Evolutionary conservation across 2,329 filamentous ascomycete genomes (phyloP), one percentile per base, ranked within the genome.

Genomic region (Curvularia sp.): DNA sequence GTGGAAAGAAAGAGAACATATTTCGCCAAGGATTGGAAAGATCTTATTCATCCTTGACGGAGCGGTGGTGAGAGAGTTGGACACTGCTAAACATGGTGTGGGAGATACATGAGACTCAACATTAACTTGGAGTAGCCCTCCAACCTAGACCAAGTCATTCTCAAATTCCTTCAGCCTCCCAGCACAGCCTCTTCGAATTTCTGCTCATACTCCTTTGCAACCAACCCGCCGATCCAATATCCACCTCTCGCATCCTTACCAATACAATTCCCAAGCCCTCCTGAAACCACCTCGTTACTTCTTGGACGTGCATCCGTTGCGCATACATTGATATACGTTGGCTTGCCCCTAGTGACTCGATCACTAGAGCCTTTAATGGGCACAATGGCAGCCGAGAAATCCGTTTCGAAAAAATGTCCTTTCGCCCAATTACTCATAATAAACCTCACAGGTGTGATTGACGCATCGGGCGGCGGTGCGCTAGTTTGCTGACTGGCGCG

Each of bases 221-320:
- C 23, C n/a, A 60, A 7, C 10, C 28, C 43, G 8, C 49, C 57
- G 45, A 69, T 1, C 63, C 65, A 68, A 52, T 58, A 70, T 41
- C 68, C 64, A 21, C 68, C 66, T 39, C 61, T 41, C 28, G 23
- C 21, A 59, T 70, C 68, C 53, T 50, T 63, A 5, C 68, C 68
- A 2, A 64, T 18, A 49, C 49, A 59, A 32, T 15, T 47, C 10
- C 51, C 63, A 3, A 59, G 25, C 13, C 65, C 59, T 23, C 63
- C 53, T 15, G 61, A n/a, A 18, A 34, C 36, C 34, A 57, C 38
- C 6, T 59, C 56, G 12, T 51, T 45, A 18, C 19, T 46, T 49
- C 19, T 50, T 13, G 38, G 32, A 13, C 56, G 49, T 23, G 28
- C 49, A 25, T 55, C 47, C 3, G 47, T 45, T 12, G n/a, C 46